Conservation (phyloP, 306 rosid species). For the Quercus dentata region DNA sequence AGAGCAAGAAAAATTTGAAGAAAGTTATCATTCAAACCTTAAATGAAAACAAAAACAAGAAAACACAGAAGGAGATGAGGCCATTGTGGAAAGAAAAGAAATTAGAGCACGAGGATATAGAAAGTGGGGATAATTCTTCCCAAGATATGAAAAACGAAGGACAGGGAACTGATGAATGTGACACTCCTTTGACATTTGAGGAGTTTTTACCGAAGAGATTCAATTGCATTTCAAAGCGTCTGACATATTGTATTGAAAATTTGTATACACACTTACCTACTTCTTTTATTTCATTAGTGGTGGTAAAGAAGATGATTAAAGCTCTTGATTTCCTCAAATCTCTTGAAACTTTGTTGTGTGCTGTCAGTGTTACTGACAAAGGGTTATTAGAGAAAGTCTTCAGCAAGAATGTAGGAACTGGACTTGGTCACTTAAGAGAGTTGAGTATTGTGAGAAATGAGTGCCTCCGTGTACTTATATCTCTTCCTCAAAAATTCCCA, state of each 20-base stretch:
- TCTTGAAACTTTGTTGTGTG: constrained; percentile 9
- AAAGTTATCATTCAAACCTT: not conserved
- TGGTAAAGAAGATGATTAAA: constrained; percentile 24
- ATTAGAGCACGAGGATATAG: not conserved
- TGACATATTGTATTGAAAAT: constrained; percentile 7
- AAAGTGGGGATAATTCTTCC: not conserved
- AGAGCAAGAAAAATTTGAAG: constrained; percentile 10
- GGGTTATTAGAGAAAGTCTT: constrained; percentile 1
- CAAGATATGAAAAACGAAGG: not conserved
- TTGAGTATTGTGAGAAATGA: not conserved
- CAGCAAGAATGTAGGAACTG: not conserved
- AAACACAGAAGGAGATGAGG: not conserved
- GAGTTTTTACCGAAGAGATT: constrained; percentile 20
- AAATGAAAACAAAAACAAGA: constrained; percentile 12
- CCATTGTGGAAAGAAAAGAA: not conserved
- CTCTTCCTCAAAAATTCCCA: constrained; percentile 23
- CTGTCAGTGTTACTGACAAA: not conserved
- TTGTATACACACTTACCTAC: constrained; percentile 49
- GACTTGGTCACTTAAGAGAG: constrained; percentile 1
- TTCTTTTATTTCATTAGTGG: constrained; percentile 26
- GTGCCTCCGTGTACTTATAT: constrained; percentile 17
- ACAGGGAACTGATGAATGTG: not conserved
- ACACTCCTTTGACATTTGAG: constrained; percentile 17
- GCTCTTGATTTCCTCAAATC: constrained; percentile 28
- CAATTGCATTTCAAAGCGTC: not conserved